Evolutionary conservation across 2,329 filamentous ascomycete species (phyloP).

Genomic region (Beauveria caledonica): DNA sequence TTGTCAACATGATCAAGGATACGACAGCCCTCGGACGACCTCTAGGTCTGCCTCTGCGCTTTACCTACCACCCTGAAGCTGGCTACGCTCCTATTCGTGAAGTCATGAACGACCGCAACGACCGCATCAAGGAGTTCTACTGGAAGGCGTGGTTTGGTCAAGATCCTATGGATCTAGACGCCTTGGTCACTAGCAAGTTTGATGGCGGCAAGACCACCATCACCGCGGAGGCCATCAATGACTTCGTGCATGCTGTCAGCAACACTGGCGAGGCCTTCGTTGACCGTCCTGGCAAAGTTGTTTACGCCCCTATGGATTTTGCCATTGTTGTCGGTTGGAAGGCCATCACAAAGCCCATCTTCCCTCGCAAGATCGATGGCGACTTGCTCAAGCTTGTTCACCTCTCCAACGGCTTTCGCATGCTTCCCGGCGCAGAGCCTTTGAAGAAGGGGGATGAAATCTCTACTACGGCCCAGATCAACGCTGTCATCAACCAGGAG

Average conservation of each 20-base stretch:
- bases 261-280: slow-evolving; percentile 98
- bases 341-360: slow-evolving; percentile 98
- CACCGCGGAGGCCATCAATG: slow-evolving; percentile 87
- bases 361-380: slow-evolving; percentile 91
- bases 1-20: slow-evolving; percentile 87
- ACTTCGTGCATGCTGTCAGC: slow-evolving; percentile 97
- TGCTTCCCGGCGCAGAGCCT: slow-evolving; percentile 91
- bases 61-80: slow-evolving; percentile 89
- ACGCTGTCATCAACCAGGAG: slow-evolving; percentile 95
- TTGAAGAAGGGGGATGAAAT: slow-evolving; percentile 93
- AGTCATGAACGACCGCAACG: slow-evolving; percentile 92
- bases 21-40: slow-evolving; percentile 77
- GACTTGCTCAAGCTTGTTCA: slow-evolving; percentile 94
- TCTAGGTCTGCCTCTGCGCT: slow-evolving; percentile 75
- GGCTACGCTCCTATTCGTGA: slow-evolving; percentile 97
- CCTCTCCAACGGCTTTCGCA: slow-evolving; percentile 94
- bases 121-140: slow-evolving; percentile 99
- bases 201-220: slow-evolving; percentile 83
- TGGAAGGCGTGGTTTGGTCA: slow-evolving; percentile 96
- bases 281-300: slow-evolving; percentile 85
- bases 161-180: slow-evolving; percentile 74
- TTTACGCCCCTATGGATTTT: slow-evolving; percentile 97
- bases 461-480: slow-evolving; percentile 89
- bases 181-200: slow-evolving; percentile 77
- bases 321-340: slow-evolving; percentile 98